Conservation (phyloP, 2,329 filamentous ascomycete genomes). For the Cryphonectria carpinicola region DNA sequence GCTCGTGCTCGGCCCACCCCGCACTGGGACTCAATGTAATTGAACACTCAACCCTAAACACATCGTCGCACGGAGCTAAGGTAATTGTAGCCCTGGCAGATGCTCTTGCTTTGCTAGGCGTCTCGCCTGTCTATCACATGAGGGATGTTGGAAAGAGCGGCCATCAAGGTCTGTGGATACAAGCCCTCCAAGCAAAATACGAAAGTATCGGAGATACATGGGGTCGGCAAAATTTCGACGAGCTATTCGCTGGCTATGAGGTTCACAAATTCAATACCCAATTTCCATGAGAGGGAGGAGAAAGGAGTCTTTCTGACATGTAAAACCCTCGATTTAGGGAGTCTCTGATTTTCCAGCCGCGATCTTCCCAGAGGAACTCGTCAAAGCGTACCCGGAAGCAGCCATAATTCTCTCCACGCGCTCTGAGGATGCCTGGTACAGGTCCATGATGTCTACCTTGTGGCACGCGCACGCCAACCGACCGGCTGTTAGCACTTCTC, state of each 20-base stretch:
- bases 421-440: constrained; percentile 62
- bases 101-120: constrained; percentile 37
- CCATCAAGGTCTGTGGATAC: constrained; percentile 40
- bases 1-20: constrained; percentile 39
- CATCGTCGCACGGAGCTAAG: not conserved
- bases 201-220: constrained; percentile 27
- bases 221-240: constrained; percentile 39
- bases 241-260: constrained; percentile 40
- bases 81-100: constrained; percentile 35
- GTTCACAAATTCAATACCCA: constrained; percentile 5
- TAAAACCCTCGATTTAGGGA: constrained; percentile 21
- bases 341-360: constrained; percentile 38
- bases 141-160: constrained; percentile 39
- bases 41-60: constrained; percentile 13
- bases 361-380: constrained; percentile 59
- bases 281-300: not conserved
- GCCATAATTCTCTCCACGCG: constrained; percentile 64
- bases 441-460: constrained; percentile 43
- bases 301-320: not conserved
- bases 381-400: constrained; percentile 65
- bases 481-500: constrained; percentile 27
- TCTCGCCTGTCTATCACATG: constrained; percentile 41
- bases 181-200: constrained; percentile 41
- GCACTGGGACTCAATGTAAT: constrained; percentile 40
- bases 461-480: constrained; percentile 32